Evolutionary conservation across 2,329 filamentous ascomycete species (phyloP), one percentile per base, ranked within the genome.

Genomic region (Taxawa tesnikishii): DNA sequence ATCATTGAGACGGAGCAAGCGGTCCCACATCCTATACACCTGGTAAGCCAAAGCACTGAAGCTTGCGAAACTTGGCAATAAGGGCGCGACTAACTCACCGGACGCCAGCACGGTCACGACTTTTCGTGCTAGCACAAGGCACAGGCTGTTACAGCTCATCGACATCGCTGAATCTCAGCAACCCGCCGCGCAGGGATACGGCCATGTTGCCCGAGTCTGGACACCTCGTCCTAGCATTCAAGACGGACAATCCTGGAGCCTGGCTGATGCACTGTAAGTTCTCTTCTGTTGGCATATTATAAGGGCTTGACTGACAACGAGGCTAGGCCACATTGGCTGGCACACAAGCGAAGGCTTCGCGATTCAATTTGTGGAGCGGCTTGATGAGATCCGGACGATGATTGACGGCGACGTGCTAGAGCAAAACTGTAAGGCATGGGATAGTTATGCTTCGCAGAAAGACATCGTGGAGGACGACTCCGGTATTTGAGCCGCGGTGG

Each of bases 241-340:
- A 48, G 33, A 54, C 51, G 18, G 53, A 61, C 36, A 63, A 63
- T 39, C 57, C 59, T 2, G 59, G 59, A 3, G 49, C 56, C 1
- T 62, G 59, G 58, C 26, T 28, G 8, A 14, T 14, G 8, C 26
- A 28, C 14, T 28, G 26, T 28, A n/a, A n/a, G n/a, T n/a, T n/a
- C n/a, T n/a, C n/a, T n/a, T n/a, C n/a, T n/a, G n/a, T n/a, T n/a
- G n/a, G n/a, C n/a, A n/a, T n/a, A n/a, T n/a, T n/a, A n/a, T n/a
- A n/a, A n/a, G n/a, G n/a, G n/a, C n/a, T n/a, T n/a, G n/a, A n/a
- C n/a, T n/a, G n/a, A n/a, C n/a, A n/a, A n/a, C n/a, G n/a, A n/a
- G n/a, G n/a, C n/a, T n/a, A n/a, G n/a, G n/a, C n/a, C 38, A 39
- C 23, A 40, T 40, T 15, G 35, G 35, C 9, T 40, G 38, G 32